Base-by-base conservation (phyloP, 192 early-diverging fungal species). In the Rhizoclosmatium globosum region DNA sequence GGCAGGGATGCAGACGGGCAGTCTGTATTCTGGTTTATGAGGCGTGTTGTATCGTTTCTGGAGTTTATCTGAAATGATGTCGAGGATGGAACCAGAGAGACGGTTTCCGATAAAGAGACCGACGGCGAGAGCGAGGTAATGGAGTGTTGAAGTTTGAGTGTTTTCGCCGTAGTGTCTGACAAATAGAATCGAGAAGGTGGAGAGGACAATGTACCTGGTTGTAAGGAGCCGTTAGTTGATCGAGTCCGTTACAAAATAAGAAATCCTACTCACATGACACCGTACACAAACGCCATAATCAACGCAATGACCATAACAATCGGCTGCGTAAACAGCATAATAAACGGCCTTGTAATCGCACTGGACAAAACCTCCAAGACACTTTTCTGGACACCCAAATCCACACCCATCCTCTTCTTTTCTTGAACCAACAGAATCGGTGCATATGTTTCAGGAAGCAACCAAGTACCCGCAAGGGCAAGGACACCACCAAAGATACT, bases 391-490 rank as follows among this genome's bases (percentile, higher is more conserved):
- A 3, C 15, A 46, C 1, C n/a, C 15, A n/a, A 11, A 39, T 61
- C 31, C 2, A 11, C 17, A 13, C 13, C 38, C 2, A 2, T 15
- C 38, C 2, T 46, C 21, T 41, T 2, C 11, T 21, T 57, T 44
- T 11, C 73, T 2, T 21, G 73, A n/a, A 13, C 15, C 21, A 19
- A 39, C 13, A 75, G 73, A 39, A 41, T 19, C 17, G 60, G 59
- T 21, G 23, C 23, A 46, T 44, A 75, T 0, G 92, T 93, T 78
- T 93, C 92, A 17, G 91, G 89, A 69, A 91, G 64, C 43, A 88
- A 84, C 66, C 90, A 82, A n/a, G 85, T 77, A 0, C 83, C 84
- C n/a, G 87, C 47, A 23, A 89, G 58, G 41, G 84, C 64, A 67
- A 91, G 75, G 17, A 82, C 47, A 0, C 86, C 90, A 67, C 84